Percentiles rank a stretch among this genome's conserved stretches.
These are phyloP conservation scores for Diversispora epigaea DNA, from an alignment of 192 early-diverging fungal genomes.

Conservation along the genomic window DNA sequence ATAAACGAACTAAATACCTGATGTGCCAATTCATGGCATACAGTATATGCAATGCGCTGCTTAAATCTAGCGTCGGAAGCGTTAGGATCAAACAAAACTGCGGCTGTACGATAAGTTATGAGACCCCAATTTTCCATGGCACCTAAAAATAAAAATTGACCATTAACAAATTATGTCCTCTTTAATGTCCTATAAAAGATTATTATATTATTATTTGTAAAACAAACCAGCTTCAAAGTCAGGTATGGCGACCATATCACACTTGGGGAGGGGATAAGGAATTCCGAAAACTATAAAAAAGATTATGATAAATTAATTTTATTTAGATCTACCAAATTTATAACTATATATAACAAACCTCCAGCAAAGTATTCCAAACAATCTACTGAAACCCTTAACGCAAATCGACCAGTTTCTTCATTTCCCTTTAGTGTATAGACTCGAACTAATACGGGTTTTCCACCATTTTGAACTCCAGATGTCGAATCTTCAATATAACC, in stretches of 20 bases:
- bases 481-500: slow-evolving; percentile 86
- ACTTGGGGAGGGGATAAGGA: slow-evolving; percentile 90
- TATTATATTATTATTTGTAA: background rate
- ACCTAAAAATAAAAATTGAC: slow-evolving; percentile 32
- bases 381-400: slow-evolving; percentile 71
- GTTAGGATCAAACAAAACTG: slow-evolving; percentile 83
- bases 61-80: slow-evolving; percentile 72
- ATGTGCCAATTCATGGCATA: slow-evolving; percentile 86
- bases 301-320: slow-evolving; percentile 5
- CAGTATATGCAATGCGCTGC: slow-evolving; percentile 83
- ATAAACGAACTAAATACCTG: slow-evolving; percentile 37
- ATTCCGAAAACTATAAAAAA: slow-evolving; percentile 86
- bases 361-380: slow-evolving; percentile 67
- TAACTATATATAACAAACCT: background rate
- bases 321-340: background rate
- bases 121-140: slow-evolving; percentile 99
- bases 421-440: slow-evolving; percentile 83
- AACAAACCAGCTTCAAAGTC: slow-evolving; percentile 78
- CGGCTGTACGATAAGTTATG: slow-evolving; percentile 85
- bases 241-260: slow-evolving; percentile 87
- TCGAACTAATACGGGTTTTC: slow-evolving; percentile 74
- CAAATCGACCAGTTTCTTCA: slow-evolving; percentile 80
- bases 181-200: background rate
- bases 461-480: slow-evolving; percentile 62
- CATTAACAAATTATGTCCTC: background rate